A percentile compares a stretch with the other conserved stretches of the same genome.
These are phyloP conservation scores for Aspergillus homomorphus DNA, from an alignment of 495 filamentous ascomycete species.

Conservation along the genomic window DNA sequence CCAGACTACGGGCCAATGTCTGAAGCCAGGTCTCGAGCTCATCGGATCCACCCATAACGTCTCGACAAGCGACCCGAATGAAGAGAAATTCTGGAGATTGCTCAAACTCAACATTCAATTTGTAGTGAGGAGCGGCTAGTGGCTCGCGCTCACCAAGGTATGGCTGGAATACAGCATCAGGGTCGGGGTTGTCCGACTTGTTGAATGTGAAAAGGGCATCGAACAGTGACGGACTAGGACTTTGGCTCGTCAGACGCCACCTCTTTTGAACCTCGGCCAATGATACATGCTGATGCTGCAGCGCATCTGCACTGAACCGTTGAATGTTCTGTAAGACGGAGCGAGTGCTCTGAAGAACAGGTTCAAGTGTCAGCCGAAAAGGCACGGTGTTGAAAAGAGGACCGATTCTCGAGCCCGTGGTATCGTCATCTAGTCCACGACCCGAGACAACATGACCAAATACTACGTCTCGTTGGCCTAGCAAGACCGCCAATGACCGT, in stretches of 20 bases:
- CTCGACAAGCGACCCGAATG: conserved; percentile 4
- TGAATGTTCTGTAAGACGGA: conserved; percentile 15
- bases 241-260: conserved; percentile 16
- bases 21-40: background rate
- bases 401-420: conserved; percentile 49
- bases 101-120: conserved; percentile 64
- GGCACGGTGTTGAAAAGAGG: conserved; percentile 81
- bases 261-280: conserved; percentile 21
- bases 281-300: conserved; percentile 26
- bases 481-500: conserved; percentile 15
- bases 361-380: conserved; percentile 42
- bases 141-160: background rate
- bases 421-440: conserved; percentile 2
- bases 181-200: conserved; percentile 23
- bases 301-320: conserved; percentile 17
- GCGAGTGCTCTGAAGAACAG: conserved; percentile 3
- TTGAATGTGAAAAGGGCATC: conserved; percentile 66
- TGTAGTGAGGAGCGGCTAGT: conserved; percentile 48
- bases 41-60: background rate
- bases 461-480: conserved; percentile 22
- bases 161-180: background rate
- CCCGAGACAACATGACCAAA: conserved; percentile 25
- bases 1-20: too few relatives aligned
- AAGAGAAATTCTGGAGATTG: conserved; percentile 33
- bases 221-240: conserved; percentile 13